Conservation (phyloP, 305 asterid species). For the Stenogyne calaminthoides region DNA sequence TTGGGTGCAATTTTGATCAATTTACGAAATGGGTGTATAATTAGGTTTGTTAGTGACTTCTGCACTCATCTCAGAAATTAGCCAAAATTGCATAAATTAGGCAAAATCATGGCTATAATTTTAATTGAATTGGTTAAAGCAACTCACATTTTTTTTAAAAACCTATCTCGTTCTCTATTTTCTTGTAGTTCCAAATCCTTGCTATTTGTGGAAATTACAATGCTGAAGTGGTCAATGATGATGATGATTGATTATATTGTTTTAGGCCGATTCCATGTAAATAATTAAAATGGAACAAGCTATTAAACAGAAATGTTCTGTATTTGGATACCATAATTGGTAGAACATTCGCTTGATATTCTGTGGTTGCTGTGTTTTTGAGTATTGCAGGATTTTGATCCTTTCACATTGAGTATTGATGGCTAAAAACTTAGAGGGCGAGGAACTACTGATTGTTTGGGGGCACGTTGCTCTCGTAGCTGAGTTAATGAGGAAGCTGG, state of each 20-base stretch:
- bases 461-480: constrained; percentile 96
- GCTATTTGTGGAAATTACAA: neutral
- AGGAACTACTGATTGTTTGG: constrained; percentile 97
- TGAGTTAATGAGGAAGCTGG: constrained; percentile 78
- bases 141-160: neutral
- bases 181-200: neutral
- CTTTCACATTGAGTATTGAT: constrained; percentile 77
- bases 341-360: neutral
- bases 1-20: neutral
- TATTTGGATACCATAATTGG: constrained; percentile 8
- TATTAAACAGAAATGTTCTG: constrained; percentile 3
- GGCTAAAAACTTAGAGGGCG: constrained; percentile 95
- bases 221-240: neutral
- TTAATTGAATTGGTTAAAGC: neutral
- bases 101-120: neutral
- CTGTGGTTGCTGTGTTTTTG: neutral
- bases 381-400: constrained; percentile 81
- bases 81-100: neutral
- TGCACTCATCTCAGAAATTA: neutral
- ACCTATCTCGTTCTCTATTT: neutral
- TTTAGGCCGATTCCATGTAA: constrained; percentile 11
- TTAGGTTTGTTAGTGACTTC: neutral
- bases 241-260: neutral
- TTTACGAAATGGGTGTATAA: neutral
- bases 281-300: constrained; percentile 3